Evolutionary conservation across 1,284 basidiomycete genomes (phyloP).

Genomic region (Leccinum angustisporum): DNA sequence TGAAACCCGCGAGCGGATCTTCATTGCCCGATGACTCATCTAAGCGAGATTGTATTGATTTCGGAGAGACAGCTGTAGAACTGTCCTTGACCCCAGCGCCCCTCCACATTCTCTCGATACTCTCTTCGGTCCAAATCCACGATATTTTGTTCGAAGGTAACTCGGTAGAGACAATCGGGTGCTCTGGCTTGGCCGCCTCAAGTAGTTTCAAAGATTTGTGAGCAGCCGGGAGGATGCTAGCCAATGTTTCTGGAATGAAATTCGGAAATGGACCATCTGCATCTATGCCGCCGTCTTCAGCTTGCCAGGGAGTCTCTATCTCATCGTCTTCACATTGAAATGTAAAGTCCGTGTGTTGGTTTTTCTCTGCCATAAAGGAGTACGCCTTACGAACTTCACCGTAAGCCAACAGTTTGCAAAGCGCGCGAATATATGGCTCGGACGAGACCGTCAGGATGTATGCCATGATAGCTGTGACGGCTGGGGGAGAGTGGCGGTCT

Average conservation of each 20-base stretch:
- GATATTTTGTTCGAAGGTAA: constrained; percentile 37
- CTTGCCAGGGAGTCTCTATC: constrained; percentile 38
- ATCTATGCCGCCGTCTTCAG: constrained; percentile 39
- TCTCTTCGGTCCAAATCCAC: constrained; percentile 67
- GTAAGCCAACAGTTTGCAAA: constrained; percentile 61
- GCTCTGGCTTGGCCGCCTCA: constrained; percentile 57
- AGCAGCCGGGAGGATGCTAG: constrained; percentile 56
- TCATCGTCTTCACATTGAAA: constrained; percentile 37
- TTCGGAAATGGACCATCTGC: constrained; percentile 47
- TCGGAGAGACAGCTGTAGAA: not conserved
- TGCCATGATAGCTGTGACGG: constrained; percentile 53
- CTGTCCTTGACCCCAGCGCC: constrained; percentile 2
- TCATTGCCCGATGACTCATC: constrained; percentile 12
- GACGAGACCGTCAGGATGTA: constrained; percentile 64
- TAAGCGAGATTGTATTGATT: not conserved
- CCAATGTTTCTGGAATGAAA: constrained; percentile 55
- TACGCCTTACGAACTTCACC: constrained; percentile 34
- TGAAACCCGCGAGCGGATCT: constrained; percentile 47
- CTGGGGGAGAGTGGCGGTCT: constrained; percentile 46
- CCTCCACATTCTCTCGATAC: constrained; percentile 47
- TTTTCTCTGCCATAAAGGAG: constrained; percentile 20
- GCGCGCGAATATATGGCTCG: constrained; percentile 53
- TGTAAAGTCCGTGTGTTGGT: constrained; percentile 25
- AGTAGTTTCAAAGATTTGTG: constrained; percentile 66
- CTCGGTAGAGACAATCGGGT: constrained; percentile 46